These are phyloP conservation scores for Kentomonas sorsogonicus DNA, from an alignment of 208 protist genomes.

Conservation along the genomic window DNA sequence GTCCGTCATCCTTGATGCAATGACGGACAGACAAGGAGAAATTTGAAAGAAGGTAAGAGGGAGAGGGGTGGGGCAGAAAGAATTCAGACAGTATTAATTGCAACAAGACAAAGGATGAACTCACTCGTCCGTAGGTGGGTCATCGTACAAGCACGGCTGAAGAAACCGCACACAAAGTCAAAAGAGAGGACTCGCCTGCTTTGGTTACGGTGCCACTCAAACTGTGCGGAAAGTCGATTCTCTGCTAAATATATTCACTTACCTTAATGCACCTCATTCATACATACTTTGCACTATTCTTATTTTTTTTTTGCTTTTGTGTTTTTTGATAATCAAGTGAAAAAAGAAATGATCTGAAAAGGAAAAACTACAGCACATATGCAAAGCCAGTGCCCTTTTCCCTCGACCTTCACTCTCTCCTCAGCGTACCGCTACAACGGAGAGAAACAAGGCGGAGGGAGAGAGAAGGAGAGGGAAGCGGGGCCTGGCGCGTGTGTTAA, in stretches of 20 bases:
- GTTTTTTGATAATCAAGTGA: background rate
- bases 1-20: too few relatives aligned
- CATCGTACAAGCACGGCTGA: too few relatives aligned
- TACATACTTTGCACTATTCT: background rate
- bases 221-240: too few relatives aligned
- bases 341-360: constrained; percentile 11
- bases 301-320: background rate
- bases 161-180: background rate
- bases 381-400: background rate
- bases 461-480: constrained; percentile 5
- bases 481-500: background rate
- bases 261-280: background rate
- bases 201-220: background rate
- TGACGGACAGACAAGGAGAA: constrained; percentile 9
- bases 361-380: constrained; percentile 1
- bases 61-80: constrained; percentile 10
- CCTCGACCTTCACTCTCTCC: too few relatives aligned
- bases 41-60: background rate
- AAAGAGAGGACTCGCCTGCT: background rate
- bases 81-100: too few relatives aligned
- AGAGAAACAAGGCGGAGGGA: constrained; percentile 4
- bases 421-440: background rate
- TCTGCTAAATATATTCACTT: background rate
- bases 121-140: background rate
- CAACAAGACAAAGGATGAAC: background rate